These are phyloP conservation scores for Mycogone perniciosa DNA, from an alignment of 2,329 filamentous ascomycete genomes.

Conservation along the genomic window DNA sequence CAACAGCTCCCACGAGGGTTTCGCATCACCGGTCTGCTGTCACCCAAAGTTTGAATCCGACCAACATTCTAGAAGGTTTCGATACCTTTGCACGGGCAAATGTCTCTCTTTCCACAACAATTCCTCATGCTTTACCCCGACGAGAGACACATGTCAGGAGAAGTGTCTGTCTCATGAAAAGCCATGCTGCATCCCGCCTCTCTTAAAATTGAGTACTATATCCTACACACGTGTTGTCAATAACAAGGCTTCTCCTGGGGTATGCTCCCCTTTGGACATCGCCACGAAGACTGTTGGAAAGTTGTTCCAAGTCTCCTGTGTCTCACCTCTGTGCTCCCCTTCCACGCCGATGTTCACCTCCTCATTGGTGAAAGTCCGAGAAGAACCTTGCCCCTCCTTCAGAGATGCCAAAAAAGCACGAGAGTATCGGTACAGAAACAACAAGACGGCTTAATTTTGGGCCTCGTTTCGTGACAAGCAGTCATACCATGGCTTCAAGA, in stretches of 20 bases:
- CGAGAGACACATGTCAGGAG: not conserved
- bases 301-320: not conserved
- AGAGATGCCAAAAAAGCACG: too few species aligned
- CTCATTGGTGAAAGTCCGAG: too few species aligned
- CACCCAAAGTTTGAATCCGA: not conserved
- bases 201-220: not conserved
- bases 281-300: not conserved
- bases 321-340: constrained; percentile 7
- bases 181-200: constrained; percentile 5
- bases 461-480: not conserved
- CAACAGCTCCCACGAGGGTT: constrained; percentile 7
- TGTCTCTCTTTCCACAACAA: not conserved
- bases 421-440: too few species aligned
- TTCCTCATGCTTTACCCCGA: not conserved
- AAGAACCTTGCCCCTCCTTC: too few species aligned
- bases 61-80: constrained; percentile 6
- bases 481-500: constrained; percentile 6
- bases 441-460: not conserved
- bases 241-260: not conserved
- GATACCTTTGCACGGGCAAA: not conserved
- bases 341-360: not conserved
- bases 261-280: not conserved
- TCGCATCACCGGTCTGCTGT: not conserved
- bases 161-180: not conserved
- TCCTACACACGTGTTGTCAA: not conserved